These are phyloP conservation scores for Hippophae rhamnoides DNA, from an alignment of 306 rosid genomes.

Conservation along the genomic window DNA sequence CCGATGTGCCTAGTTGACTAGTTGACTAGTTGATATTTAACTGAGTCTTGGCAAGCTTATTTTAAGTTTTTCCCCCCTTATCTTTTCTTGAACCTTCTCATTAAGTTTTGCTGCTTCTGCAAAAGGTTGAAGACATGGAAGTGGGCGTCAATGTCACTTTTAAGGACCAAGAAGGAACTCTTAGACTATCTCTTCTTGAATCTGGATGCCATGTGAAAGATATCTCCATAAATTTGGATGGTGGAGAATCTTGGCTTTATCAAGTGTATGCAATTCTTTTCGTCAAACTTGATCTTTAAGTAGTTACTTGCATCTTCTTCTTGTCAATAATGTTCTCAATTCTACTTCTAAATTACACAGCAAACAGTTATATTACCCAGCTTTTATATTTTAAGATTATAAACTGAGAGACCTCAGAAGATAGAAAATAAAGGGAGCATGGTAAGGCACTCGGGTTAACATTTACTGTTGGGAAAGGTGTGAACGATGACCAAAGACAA, in stretches of 20 bases:
- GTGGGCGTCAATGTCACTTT: conserved; percentile 52
- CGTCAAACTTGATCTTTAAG: conserved; percentile 13
- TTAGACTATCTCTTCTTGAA: conserved; percentile 49
- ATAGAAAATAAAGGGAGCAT: no score
- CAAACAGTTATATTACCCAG: no score
- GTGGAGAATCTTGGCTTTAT: conserved; percentile 92
- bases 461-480: no score
- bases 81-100: conserved; percentile 11
- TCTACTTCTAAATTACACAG: background rate
- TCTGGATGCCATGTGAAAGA: conserved; percentile 54
- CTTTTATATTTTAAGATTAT: no score
- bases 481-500: no score
- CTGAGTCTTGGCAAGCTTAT: background rate
- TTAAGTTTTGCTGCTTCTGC: conserved; percentile 21
- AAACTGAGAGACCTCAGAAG: no score
- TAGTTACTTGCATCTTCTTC: background rate
- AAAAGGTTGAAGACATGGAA: conserved; percentile 64
- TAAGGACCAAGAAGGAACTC: conserved; percentile 53
- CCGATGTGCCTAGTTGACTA: background rate
- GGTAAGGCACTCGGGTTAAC: no score
- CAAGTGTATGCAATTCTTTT: conserved; percentile 52
- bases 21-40: background rate
- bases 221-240: conserved; percentile 55
- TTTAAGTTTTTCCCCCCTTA: background rate
- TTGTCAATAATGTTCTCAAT: background rate